Evolutionary conservation across 306 rosid species (phyloP).

Genomic region (Parietaria judaica): DNA sequence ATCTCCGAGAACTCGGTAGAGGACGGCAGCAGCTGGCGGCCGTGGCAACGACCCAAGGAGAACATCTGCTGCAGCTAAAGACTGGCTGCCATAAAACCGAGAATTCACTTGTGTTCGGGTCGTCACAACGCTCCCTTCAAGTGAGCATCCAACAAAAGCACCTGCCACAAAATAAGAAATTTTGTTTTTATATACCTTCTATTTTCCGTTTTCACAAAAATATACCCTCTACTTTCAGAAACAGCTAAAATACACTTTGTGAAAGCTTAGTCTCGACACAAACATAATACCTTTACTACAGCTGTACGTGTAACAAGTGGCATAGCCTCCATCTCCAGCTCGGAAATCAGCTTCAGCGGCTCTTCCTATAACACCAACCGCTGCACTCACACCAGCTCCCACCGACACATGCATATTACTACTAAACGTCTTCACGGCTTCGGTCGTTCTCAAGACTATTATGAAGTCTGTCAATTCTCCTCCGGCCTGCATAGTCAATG

Average conservation of each 20-base stretch:
- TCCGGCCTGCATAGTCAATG: conserved; percentile 49
- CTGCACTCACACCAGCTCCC: conserved; percentile 97
- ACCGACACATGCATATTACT: conserved; percentile 69
- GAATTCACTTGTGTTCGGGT: conserved; percentile 58
- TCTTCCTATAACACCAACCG: conserved; percentile 79
- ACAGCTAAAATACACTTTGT: too few relatives aligned
- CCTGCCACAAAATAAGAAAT: conserved; percentile 44
- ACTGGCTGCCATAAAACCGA: conserved; percentile 79
- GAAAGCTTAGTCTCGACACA: too few relatives aligned
- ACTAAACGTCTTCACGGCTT: conserved; percentile 78
- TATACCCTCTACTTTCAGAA: too few relatives aligned
- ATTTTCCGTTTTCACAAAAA: too few relatives aligned
- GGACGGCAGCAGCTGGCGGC: conserved; percentile 87
- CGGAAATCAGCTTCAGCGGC: conserved; percentile 86
- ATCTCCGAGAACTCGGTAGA: conserved; percentile 67
- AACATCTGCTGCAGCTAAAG: conserved; percentile 58
- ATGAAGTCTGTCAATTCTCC: conserved; percentile 93
- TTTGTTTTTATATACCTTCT: not conserved
- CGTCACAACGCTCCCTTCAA: conserved; percentile 74
- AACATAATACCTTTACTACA: conserved; percentile 74
- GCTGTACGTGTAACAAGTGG: conserved; percentile 93
- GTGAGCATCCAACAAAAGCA: conserved; percentile 94
- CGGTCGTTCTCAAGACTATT: conserved; percentile 71
- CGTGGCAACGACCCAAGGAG: conserved; percentile 81
- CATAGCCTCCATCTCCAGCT: conserved; percentile 94